Evolutionary conservation across 208 protist genomes (phyloP).

Genomic region (Eutreptiella sp.): DNA sequence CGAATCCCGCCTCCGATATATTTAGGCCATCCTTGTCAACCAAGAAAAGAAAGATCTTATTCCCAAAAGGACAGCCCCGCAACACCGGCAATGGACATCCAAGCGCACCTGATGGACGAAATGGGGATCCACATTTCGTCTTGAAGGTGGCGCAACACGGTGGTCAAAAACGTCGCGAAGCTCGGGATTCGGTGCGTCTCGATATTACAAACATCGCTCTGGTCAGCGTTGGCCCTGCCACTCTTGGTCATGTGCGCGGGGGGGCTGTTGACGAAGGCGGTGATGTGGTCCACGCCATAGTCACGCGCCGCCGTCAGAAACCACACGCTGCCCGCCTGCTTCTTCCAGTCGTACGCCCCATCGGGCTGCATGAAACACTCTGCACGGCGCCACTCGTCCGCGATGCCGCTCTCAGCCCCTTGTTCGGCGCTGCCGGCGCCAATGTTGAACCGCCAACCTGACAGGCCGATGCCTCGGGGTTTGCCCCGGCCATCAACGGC

Average conservation of each 20-base stretch:
- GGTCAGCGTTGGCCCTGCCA: too few relatives aligned
- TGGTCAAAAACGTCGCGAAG: too few relatives aligned
- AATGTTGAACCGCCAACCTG: slow-evolving; percentile 3
- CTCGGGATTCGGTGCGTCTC: too few relatives aligned
- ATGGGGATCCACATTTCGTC: too few relatives aligned
- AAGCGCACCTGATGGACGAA: too few relatives aligned
- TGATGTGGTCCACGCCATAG: slow-evolving; percentile 5
- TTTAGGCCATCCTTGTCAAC: too few relatives aligned
- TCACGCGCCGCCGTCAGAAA: slow-evolving; percentile 1
- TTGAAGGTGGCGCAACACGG: too few relatives aligned
- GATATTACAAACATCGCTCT: too few relatives aligned
- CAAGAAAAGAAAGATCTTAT: too few relatives aligned
- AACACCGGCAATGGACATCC: too few relatives aligned
- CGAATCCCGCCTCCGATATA: too few relatives aligned
- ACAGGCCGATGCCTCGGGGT: slow-evolving; percentile 14
- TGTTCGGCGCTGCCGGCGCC: slow-evolving; percentile 3
- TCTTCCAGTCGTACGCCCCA: slow-evolving; percentile 10
- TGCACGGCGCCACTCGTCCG: neutral
- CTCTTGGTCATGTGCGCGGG: slow-evolving; percentile 8
- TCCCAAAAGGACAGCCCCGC: too few relatives aligned
- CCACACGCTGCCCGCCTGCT: neutral
- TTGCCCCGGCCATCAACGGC: slow-evolving; percentile 3
- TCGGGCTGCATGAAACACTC: neutral
- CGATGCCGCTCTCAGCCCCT: neutral
- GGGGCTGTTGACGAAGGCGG: slow-evolving; percentile 4